Conservation (phyloP, 2,329 filamentous ascomycete species). For the Arthrobotrys conoides region DNA sequence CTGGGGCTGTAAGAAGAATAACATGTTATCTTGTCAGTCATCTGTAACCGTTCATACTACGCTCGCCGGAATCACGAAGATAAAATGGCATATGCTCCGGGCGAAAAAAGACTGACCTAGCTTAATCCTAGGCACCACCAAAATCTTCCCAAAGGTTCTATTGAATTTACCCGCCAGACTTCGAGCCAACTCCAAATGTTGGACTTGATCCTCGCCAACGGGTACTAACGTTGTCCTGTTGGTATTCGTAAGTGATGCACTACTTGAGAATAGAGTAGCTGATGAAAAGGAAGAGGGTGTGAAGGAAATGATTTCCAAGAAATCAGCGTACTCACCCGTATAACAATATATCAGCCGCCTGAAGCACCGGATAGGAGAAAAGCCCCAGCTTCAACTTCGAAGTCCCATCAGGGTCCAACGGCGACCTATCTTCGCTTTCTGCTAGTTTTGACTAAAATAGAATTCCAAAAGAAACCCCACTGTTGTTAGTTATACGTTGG, state of each 20-base stretch:
- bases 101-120: slow-evolving; percentile 72
- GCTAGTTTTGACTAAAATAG: slow-evolving; percentile 78
- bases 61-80: background rate
- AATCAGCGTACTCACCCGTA: slow-evolving; percentile 73
- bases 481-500: slow-evolving; percentile 16
- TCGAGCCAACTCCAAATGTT: slow-evolving; percentile 93
- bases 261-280: slow-evolving; percentile 1
- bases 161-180: slow-evolving; percentile 92
- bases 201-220: slow-evolving; percentile 93
- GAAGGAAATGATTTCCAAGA: background rate
- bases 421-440: slow-evolving; percentile 73
- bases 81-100: background rate
- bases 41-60: too few species aligned
- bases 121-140: slow-evolving; percentile 79
- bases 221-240: slow-evolving; percentile 89
- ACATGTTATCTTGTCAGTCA: background rate
- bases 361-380: slow-evolving; percentile 95
- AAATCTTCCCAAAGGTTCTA: slow-evolving; percentile 75
- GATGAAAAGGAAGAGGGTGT: background rate
- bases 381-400: slow-evolving; percentile 84
- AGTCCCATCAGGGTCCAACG: slow-evolving; percentile 74
- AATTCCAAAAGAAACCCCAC: background rate
- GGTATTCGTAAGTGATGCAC: background rate
- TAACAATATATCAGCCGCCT: slow-evolving; percentile 92
- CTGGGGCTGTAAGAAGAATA: slow-evolving; percentile 73